Evolutionary conservation across 352 stramenopile genomes (phyloP), one percentile per base, ranked within the genome.

Genomic region (Phytophthora pluvialis): DNA sequence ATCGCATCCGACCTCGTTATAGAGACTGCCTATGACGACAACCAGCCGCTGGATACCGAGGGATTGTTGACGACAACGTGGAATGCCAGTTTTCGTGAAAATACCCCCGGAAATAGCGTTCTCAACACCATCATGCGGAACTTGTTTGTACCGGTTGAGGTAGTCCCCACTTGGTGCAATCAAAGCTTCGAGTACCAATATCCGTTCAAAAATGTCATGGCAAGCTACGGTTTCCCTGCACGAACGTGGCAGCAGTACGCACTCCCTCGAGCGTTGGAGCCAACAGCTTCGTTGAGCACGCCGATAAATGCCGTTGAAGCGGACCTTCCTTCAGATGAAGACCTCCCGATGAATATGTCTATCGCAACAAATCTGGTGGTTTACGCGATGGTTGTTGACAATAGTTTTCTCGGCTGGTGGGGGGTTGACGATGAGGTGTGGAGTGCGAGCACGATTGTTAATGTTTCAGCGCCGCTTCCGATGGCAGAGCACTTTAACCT

Each of bases 401-500:
- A 54, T 21, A 54, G 16, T 3, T 53, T 62, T n/a, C 25, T 62
- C 12, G 54, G 54, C 1, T 62, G 54, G 43, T 61, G 54, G 54
- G 39, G n/a, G 6, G 12, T 4, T 39, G 15, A 18, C 7, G 32
- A 54, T 5, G 42, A 62, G 4, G 21, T 13, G 7, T 62, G 43
- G 42, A 21, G 21, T 21, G 21, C 21, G 21, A 21, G 2, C 21
- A 21, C 21, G 21, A 21, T 21, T 21, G 21, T 21, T 21, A 21
- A 21, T 21, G 21, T 21, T 21, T 21, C 8, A 31, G 5, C 1
- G 3, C 36, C 35, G 3, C 7, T 53, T 26, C 18, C 18, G 11
- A 21, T 63, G 55, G 55, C 55, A n/a, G 44, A 63, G 4, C 42
- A 43, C 13, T 54, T 63, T 1, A 63, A 63, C 45, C 31, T 56